A percentile compares a stretch with the other conserved stretches of the same genome.
Conservation (phyloP, 2,329 filamentous ascomycete genomes). For the Coniochaeta sp. region DNA sequence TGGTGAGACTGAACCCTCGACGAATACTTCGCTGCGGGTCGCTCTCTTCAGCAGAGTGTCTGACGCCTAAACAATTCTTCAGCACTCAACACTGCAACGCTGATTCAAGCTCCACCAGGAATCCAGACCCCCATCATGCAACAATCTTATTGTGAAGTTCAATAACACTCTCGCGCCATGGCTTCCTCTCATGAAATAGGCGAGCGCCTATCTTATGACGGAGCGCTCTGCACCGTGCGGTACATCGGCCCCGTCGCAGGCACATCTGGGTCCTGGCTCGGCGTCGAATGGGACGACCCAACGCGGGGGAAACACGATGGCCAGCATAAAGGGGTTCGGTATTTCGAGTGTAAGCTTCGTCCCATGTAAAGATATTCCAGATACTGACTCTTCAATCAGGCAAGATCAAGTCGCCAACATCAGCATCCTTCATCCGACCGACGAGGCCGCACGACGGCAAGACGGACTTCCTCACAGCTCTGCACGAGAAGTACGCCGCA, state of each 20-base stretch:
- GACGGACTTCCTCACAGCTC: slow-evolving; percentile 69
- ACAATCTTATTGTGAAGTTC: no score
- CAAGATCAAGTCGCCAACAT: slow-evolving; percentile 56
- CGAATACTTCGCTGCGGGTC: no score
- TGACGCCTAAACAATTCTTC: not conserved
- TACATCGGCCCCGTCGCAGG: slow-evolving; percentile 72
- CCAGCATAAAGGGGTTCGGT: slow-evolving; percentile 66
- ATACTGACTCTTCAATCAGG: slow-evolving; percentile 26
- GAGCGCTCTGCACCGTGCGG: slow-evolving; percentile 72
- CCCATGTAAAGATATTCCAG: not conserved
- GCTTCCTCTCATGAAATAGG: slow-evolving; percentile 42
- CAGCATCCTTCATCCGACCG: slow-evolving; percentile 82
- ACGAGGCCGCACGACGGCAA: slow-evolving; percentile 60
- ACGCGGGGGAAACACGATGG: slow-evolving; percentile 86
- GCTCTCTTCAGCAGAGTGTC: not conserved
- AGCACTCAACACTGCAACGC: not conserved
- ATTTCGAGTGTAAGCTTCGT: slow-evolving; percentile 70
- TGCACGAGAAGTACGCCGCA: slow-evolving; percentile 73
- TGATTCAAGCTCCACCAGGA: not conserved
- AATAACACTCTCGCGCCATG: slow-evolving; percentile 22
- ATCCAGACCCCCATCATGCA: no score
- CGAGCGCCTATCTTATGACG: slow-evolving; percentile 73
- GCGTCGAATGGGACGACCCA: slow-evolving; percentile 93
- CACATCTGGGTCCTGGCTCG: slow-evolving; percentile 76
- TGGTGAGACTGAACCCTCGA: no score